A percentile compares a stretch with the other conserved stretches of the same genome.
These are phyloP conservation scores for Mucor indicus DNA, from an alignment of 371 early-diverging fungal species.

Conservation along the genomic window DNA sequence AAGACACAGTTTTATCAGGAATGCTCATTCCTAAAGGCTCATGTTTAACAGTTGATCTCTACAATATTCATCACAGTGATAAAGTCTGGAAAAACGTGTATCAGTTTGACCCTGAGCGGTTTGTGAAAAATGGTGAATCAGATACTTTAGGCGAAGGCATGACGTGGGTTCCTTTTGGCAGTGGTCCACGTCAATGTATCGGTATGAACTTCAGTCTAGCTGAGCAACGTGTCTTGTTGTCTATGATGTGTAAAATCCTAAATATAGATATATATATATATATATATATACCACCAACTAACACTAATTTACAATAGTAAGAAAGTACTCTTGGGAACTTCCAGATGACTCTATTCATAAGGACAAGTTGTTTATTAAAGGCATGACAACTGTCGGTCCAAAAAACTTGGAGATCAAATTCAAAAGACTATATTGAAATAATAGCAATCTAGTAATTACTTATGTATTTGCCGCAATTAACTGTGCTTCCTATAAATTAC, in stretches of 20 bases:
- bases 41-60: slow-evolving; percentile 31
- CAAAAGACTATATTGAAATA: too few species aligned
- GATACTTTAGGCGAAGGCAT: background rate
- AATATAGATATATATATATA: too few species aligned
- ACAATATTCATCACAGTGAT: slow-evolving; percentile 10
- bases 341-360: slow-evolving; percentile 27
- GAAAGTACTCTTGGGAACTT: slow-evolving; percentile 18
- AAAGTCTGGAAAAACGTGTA: slow-evolving; percentile 17
- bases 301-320: slow-evolving; percentile 5
- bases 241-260: slow-evolving; percentile 21
- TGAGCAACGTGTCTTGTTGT: slow-evolving; percentile 23
- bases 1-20: slow-evolving; percentile 34
- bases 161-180: slow-evolving; percentile 23
- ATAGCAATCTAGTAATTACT: too few species aligned
- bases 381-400: slow-evolving; percentile 3
- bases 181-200: slow-evolving; percentile 27
- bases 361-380: slow-evolving; percentile 8
- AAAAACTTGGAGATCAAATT: slow-evolving; percentile 8
- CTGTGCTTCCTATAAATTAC: too few species aligned
- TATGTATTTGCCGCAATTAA: too few species aligned
- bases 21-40: slow-evolving; percentile 38
- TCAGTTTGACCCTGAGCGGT: slow-evolving; percentile 20
- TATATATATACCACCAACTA: too few species aligned
- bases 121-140: background rate
- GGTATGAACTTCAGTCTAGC: slow-evolving; percentile 25